phyloP scores from a whole-genome alignment of 164 flowering plant genomes.

The Saururus chinensis region DNA sequence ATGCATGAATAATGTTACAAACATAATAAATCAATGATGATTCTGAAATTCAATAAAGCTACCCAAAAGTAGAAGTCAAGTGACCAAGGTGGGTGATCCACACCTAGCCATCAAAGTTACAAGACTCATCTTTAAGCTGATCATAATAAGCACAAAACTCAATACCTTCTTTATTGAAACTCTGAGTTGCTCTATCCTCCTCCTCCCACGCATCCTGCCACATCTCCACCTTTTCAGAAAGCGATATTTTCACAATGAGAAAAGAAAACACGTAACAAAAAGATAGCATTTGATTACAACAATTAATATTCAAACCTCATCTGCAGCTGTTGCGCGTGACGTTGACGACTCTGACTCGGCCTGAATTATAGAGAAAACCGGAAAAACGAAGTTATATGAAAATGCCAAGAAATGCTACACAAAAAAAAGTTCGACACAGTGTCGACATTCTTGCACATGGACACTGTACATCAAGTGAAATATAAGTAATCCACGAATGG shows the following conservation, averaged over 20 bases:
- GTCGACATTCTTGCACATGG: background rate
- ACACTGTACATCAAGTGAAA: background rate
- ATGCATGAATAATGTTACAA: background rate
- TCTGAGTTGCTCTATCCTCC: background rate
- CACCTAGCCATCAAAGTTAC: background rate
- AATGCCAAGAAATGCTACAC: background rate
- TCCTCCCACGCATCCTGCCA: conserved; percentile 2
- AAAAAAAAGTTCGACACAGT: background rate
- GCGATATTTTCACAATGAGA: background rate
- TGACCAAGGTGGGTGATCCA: background rate
- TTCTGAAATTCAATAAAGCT: background rate
- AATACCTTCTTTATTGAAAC: background rate
- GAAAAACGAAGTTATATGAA: background rate
- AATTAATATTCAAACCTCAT: conserved; percentile 1
- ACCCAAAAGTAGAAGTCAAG: background rate
- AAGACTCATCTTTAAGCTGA: too few species aligned
- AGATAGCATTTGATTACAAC: background rate
- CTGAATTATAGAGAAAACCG: background rate
- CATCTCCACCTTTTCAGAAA: background rate
- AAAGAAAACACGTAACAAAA: background rate
- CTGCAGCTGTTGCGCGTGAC: background rate
- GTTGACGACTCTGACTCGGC: conserved; percentile 1
- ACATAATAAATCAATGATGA: background rate
- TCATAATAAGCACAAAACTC: too few species aligned
- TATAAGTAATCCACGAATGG: background rate